A percentile compares a stretch with the other conserved stretches of the same genome.
phyloP scores from a whole-genome alignment of 805 yeast genomes.

The Cyberlindnera mississippiensis region DNA sequence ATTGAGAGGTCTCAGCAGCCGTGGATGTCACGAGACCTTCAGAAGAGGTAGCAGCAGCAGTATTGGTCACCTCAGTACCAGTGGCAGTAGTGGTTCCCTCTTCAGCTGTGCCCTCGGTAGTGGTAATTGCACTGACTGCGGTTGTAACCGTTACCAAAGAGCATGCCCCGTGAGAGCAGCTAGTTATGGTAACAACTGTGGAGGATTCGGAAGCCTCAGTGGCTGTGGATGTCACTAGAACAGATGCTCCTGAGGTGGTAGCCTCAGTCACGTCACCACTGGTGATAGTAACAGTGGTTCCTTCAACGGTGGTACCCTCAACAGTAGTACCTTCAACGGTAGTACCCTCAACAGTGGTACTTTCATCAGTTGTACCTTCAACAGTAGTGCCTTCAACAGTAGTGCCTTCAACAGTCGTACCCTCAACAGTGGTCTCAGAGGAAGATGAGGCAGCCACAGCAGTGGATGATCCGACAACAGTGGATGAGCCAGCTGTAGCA shows the following conservation, averaged over 20 bases:
- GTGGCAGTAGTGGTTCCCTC: not conserved
- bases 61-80: not conserved
- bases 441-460: slow-evolving; percentile 19
- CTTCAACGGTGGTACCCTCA: slow-evolving; percentile 26
- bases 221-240: not conserved
- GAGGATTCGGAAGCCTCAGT: not conserved
- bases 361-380: not conserved
- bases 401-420: slow-evolving; percentile 12
- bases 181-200: not conserved
- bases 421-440: slow-evolving; percentile 15
- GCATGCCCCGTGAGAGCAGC: not conserved
- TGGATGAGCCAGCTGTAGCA: slow-evolving; percentile 1
- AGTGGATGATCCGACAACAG: slow-evolving; percentile 17
- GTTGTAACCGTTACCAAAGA: not conserved
- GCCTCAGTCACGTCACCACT: slow-evolving; percentile 1
- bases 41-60: not conserved
- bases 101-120: not conserved
- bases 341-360: no score
- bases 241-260: not conserved
- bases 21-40: no score
- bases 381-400: not conserved
- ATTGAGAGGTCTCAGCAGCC: no score
- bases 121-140: not conserved
- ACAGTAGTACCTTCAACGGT: slow-evolving; percentile 31
- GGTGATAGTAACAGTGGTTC: not conserved